These are phyloP conservation scores for Huiozyma naganishii DNA, from an alignment of 805 yeast genomes.

Conservation along the genomic window DNA sequence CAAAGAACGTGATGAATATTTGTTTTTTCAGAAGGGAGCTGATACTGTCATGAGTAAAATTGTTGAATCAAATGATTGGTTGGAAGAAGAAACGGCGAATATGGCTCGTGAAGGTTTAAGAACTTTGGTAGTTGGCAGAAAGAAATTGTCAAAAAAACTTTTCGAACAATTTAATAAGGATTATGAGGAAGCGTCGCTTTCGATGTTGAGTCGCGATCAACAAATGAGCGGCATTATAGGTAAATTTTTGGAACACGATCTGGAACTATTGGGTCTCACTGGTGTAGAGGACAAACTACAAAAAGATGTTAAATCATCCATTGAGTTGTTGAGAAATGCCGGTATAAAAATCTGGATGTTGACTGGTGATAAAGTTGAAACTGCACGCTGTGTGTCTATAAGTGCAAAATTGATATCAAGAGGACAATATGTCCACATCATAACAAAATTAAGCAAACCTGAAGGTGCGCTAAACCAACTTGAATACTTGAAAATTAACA, in stretches of 20 bases:
- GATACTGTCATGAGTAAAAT: slow-evolving; percentile 85
- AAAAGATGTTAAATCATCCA: slow-evolving; percentile 79
- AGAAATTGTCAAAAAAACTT: slow-evolving; percentile 42
- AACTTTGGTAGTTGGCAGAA: slow-evolving; percentile 88
- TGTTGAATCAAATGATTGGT: slow-evolving; percentile 85
- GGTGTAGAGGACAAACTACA: slow-evolving; percentile 97
- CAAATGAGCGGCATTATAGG: slow-evolving; percentile 58
- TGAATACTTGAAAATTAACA: slow-evolving; percentile 56
- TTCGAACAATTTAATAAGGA: slow-evolving; percentile 55
- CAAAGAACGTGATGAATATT: slow-evolving; percentile 49
- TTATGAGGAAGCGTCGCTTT: slow-evolving; percentile 61
- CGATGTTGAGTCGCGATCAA: slow-evolving; percentile 72
- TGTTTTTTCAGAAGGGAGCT: slow-evolving; percentile 93
- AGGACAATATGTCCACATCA: slow-evolving; percentile 86
- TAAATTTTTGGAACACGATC: slow-evolving; percentile 65
- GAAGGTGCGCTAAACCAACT: slow-evolving; percentile 64
- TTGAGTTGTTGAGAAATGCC: slow-evolving; percentile 88
- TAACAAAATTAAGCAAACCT: slow-evolving; percentile 50
- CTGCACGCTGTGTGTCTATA: slow-evolving; percentile 96
- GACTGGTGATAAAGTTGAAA: slow-evolving; percentile 97
- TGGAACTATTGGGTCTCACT: slow-evolving; percentile 83
- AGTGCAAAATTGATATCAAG: slow-evolving; percentile 86
- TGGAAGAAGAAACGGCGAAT: slow-evolving; percentile 93
- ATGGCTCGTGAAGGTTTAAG: slow-evolving; percentile 98
- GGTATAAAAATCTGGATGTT: slow-evolving; percentile 98